phyloP scores from a whole-genome alignment of 2,329 filamentous ascomycete species.

The Xylariaceae sp. region DNA sequence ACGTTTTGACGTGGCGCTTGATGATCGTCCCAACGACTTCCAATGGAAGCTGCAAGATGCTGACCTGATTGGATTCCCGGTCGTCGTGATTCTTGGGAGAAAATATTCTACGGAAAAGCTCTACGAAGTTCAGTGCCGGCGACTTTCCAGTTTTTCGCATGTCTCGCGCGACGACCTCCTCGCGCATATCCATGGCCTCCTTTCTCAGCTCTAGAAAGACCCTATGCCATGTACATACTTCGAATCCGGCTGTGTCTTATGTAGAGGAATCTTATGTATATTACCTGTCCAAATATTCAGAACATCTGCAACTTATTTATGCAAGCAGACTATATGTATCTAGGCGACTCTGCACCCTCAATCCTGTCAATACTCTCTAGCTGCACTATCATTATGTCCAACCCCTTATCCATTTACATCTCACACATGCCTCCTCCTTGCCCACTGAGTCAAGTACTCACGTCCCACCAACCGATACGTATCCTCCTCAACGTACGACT shows the following conservation, averaged over 20 bases:
- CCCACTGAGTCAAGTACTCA: slow-evolving; percentile 37
- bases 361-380: too few species aligned
- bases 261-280: neutral
- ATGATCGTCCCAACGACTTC: slow-evolving; percentile 70
- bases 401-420: neutral
- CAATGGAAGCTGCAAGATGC: slow-evolving; percentile 90
- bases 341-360: too few species aligned
- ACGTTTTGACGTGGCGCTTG: slow-evolving; percentile 67
- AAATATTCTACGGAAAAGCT: slow-evolving; percentile 60
- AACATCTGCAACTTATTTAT: too few species aligned
- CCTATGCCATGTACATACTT: neutral
- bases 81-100: slow-evolving; percentile 78
- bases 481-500: slow-evolving; percentile 37
- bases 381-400: too few species aligned
- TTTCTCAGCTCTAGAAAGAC: slow-evolving; percentile 52
- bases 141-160: slow-evolving; percentile 62
- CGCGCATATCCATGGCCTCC: slow-evolving; percentile 48
- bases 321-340: too few species aligned
- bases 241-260: neutral
- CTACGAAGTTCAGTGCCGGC: slow-evolving; percentile 81
- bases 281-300: neutral
- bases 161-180: slow-evolving; percentile 56
- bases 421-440: slow-evolving; percentile 30
- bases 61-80: slow-evolving; percentile 84
- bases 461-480: slow-evolving; percentile 38